Evolutionary conservation across 1,284 basidiomycete genomes (phyloP).

Genomic region (Boletus smithii): DNA sequence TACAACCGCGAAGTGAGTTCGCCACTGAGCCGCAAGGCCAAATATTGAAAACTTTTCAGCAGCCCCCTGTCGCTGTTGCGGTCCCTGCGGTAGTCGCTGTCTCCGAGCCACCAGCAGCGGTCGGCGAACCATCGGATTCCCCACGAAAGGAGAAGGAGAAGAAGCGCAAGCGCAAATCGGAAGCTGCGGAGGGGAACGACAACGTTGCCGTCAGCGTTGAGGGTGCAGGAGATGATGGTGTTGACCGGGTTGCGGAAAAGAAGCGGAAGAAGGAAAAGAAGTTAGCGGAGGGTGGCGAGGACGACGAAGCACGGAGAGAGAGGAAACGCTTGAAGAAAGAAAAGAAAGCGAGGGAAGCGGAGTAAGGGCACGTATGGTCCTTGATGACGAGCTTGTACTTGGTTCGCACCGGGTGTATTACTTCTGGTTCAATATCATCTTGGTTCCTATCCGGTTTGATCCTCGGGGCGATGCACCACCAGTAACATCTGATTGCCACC

Average conservation of each 20-base stretch:
- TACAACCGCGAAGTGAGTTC: conserved; percentile 62
- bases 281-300: conserved; percentile 43
- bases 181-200: conserved; percentile 43
- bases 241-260: conserved; percentile 47
- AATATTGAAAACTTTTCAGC: conserved; percentile 28
- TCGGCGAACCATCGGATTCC: conserved; percentile 39
- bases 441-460: conserved; percentile 19
- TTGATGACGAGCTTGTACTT: conserved; percentile 1
- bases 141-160: conserved; percentile 60
- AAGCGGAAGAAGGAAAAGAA: conserved; percentile 52
- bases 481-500: conserved; percentile 2
- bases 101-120: conserved; percentile 24
- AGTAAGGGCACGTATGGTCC: conserved; percentile 9
- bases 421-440: conserved; percentile 1
- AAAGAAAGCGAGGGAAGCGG: conserved; percentile 58
- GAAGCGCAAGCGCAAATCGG: conserved; percentile 72
- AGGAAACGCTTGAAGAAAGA: conserved; percentile 67
- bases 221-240: conserved; percentile 36
- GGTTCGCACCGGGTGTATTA: background rate
- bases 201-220: conserved; percentile 43
- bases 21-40: conserved; percentile 11
- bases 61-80: conserved; percentile 37
- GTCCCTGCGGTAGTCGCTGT: conserved; percentile 24
- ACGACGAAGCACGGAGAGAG: conserved; percentile 61
- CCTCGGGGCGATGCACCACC: conserved; percentile 4